These are phyloP conservation scores for Fraxinus sp. DNA, from an alignment of 305 asterid genomes.

Conservation along the genomic window DNA sequence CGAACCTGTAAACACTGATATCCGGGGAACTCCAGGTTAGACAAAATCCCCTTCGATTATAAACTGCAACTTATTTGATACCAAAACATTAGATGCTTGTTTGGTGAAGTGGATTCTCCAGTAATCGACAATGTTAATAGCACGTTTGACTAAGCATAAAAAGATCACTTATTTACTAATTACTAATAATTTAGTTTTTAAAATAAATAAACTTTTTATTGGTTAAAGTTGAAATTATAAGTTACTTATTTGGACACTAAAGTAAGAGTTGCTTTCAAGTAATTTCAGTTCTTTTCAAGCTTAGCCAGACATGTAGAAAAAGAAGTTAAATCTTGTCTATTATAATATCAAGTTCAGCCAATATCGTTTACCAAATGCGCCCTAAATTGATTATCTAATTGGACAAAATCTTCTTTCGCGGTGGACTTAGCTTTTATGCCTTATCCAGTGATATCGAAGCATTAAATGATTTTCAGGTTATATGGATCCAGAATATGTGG, in stretches of 20 bases:
- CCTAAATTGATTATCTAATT: background rate
- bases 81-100: background rate
- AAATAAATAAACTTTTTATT: background rate
- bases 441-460: constrained; percentile 8
- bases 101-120: background rate
- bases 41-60: constrained; percentile 10
- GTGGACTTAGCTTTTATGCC: background rate
- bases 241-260: background rate
- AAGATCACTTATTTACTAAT: background rate
- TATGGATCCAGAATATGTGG: constrained; percentile 86
- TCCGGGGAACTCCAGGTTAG: constrained; percentile 95
- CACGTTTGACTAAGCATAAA: background rate
- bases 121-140: background rate
- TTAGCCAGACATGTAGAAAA: background rate
- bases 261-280: background rate
- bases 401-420: background rate
- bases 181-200: background rate
- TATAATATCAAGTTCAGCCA: background rate
- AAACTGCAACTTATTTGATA: background rate
- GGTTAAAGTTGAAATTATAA: background rate
- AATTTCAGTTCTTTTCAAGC: background rate
- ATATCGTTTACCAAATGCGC: background rate
- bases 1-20: constrained; percentile 87
- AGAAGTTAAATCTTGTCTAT: background rate
- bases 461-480: constrained; percentile 53